These are phyloP conservation scores for Stemphylium vesicarium DNA, from an alignment of 2,329 filamentous ascomycete species.

Conservation along the genomic window DNA sequence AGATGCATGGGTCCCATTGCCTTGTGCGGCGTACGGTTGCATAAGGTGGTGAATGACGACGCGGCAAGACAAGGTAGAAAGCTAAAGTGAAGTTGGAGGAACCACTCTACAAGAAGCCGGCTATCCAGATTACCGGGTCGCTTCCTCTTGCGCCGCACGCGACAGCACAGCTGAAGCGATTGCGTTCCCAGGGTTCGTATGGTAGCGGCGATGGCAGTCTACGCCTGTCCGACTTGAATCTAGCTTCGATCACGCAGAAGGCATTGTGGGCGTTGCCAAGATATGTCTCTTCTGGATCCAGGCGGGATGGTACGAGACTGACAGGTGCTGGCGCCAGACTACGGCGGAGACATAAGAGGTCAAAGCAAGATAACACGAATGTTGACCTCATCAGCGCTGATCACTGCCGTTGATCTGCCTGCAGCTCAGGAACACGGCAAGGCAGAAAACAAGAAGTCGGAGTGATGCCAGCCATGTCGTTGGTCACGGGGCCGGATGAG, in stretches of 20 bases:
- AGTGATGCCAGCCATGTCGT: background rate
- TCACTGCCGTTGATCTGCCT: slow-evolving; percentile 13
- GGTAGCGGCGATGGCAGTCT: background rate
- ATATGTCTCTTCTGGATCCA: background rate
- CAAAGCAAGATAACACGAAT: background rate
- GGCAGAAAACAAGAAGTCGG: background rate
- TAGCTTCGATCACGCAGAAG: background rate
- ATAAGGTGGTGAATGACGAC: background rate
- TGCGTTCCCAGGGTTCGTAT: background rate
- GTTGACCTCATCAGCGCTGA: slow-evolving; percentile 9
- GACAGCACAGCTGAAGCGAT: slow-evolving; percentile 15
- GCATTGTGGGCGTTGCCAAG: slow-evolving; percentile 15
- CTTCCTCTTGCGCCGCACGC: slow-evolving; percentile 23
- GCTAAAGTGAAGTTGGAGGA: slow-evolving; percentile 1
- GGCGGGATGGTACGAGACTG: slow-evolving; percentile 5
- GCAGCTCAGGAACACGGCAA: slow-evolving; percentile 13
- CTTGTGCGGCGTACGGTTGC: background rate
- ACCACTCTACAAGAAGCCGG: background rate
- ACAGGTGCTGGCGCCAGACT: slow-evolving; percentile 10
- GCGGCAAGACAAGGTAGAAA: background rate
- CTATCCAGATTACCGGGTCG: slow-evolving; percentile 21
- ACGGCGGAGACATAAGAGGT: slow-evolving; percentile 3
- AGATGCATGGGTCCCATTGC: background rate
- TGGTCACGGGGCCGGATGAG: background rate
- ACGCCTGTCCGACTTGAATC: background rate